These are phyloP conservation scores for Pelargonium nanum DNA, from an alignment of 345 rosid genomes.

Conservation along the genomic window DNA sequence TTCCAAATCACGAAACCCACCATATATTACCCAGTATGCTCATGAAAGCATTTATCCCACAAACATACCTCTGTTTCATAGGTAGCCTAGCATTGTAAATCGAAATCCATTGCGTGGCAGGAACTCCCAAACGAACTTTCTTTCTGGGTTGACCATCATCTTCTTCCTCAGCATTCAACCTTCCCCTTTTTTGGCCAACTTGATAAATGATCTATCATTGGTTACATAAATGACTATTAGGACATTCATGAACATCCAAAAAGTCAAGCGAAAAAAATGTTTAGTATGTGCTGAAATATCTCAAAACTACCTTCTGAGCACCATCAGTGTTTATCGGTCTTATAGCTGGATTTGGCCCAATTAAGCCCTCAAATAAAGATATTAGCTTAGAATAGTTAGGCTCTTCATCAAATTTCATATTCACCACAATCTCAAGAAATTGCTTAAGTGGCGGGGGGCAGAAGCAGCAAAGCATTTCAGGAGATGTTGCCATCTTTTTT, in stretches of 20 bases:
- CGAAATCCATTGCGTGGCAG: constrained; percentile 96
- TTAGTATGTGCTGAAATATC: not conserved
- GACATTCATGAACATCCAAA: not conserved
- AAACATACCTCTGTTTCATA: constrained; percentile 86
- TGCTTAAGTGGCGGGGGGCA: constrained; percentile 79
- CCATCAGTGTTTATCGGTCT: constrained; percentile 95
- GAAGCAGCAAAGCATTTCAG: constrained; percentile 83
- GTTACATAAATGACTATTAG: constrained; percentile 11
- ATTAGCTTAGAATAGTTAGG: constrained; percentile 87
- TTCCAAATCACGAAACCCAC: not conserved
- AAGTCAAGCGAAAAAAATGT: not conserved
- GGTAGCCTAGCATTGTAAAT: constrained; percentile 88
- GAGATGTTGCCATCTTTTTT: constrained; percentile 92
- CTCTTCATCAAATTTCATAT: constrained; percentile 92
- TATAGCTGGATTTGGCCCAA: constrained; percentile 62
- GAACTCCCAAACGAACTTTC: constrained; percentile 85
- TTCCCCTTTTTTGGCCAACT: constrained; percentile 93
- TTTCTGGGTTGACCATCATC: constrained; percentile 88
- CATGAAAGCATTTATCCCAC: too few relatives aligned
- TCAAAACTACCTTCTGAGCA: constrained; percentile 65
- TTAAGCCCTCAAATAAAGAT: constrained; percentile 66
- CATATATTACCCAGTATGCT: not conserved
- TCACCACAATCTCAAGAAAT: constrained; percentile 84
- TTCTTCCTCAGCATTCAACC: constrained; percentile 65
- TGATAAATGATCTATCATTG: constrained; percentile 54